phyloP scores from a whole-genome alignment of 768 basidiomycete species.

The Calocera cornea region DNA sequence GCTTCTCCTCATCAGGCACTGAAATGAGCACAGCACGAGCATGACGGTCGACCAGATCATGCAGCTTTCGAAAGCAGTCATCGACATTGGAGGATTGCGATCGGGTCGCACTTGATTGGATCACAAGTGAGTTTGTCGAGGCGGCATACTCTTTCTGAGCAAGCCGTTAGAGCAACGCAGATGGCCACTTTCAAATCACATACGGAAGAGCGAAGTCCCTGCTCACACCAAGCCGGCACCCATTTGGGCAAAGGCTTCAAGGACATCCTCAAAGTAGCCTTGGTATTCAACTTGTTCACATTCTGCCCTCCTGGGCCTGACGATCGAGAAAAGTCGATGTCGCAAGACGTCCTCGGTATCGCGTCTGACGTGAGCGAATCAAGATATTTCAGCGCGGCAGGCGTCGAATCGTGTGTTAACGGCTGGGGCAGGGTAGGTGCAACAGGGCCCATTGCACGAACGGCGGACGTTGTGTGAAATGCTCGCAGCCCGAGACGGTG shows the following conservation, averaged over 20 bases:
- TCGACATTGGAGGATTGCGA: conserved; percentile 66
- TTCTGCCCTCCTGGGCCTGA: conserved; percentile 35
- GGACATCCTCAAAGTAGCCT: conserved; percentile 50
- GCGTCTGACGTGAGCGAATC: background rate
- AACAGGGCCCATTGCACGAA: background rate
- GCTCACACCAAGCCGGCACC: conserved; percentile 57
- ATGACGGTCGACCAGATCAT: conserved; percentile 11
- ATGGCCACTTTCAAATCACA: conserved; percentile 18
- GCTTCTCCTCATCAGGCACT: conserved; percentile 11
- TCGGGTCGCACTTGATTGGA: conserved; percentile 57
- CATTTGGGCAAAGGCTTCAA: conserved; percentile 36
- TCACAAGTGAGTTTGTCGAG: conserved; percentile 53
- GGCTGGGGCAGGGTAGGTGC: background rate
- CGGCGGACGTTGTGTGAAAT: background rate
- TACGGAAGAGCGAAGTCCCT: conserved; percentile 37
- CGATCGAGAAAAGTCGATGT: background rate
- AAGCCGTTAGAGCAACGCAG: background rate
- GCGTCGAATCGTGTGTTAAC: background rate
- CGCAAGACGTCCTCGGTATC: background rate
- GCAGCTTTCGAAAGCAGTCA: conserved; percentile 55
- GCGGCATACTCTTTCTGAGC: conserved; percentile 48
- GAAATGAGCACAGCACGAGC: background rate
- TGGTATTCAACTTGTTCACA: conserved; percentile 82
- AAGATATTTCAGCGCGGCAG: background rate
- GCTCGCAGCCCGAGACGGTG: background rate